Percentiles rank a stretch among this genome's conserved stretches.
Conservation (phyloP, 2,329 filamentous ascomycete genomes). For the Alternaria gaisen region DNA sequence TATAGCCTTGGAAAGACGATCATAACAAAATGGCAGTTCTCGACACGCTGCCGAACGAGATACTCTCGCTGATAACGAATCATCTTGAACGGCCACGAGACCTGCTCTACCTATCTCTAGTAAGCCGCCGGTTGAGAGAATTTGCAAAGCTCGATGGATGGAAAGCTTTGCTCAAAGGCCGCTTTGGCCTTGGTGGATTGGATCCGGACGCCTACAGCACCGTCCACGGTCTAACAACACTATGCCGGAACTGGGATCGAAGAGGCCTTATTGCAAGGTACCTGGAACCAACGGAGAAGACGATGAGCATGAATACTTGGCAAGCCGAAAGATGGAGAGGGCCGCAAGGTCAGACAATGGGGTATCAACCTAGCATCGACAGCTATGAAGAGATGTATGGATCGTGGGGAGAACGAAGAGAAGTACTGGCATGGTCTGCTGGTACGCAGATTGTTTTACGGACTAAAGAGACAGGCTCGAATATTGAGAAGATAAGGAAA, state of each 20-base stretch:
- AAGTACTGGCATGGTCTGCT: conserved; percentile 68
- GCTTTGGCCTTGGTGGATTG: conserved; percentile 36
- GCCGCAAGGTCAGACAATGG: conserved; percentile 62
- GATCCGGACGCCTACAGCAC: conserved; percentile 46
- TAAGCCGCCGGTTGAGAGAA: conserved; percentile 31
- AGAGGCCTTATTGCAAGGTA: conserved; percentile 65
- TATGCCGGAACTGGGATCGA: conserved; percentile 66
- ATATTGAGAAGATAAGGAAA: conserved; percentile 32
- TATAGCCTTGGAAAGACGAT: not conserved
- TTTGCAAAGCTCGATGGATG: conserved; percentile 46
- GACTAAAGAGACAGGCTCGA: conserved; percentile 55
- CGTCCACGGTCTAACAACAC: conserved; percentile 63
- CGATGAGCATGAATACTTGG: conserved; percentile 49
- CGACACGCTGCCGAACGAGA: conserved; percentile 43
- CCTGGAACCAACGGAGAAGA: conserved; percentile 54
- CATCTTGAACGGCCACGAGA: conserved; percentile 42
- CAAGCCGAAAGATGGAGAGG: conserved; percentile 50
- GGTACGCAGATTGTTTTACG: conserved; percentile 65
- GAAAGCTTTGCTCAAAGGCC: conserved; percentile 45
- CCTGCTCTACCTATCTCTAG: conserved; percentile 35
- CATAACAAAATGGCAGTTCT: conserved; percentile 31
- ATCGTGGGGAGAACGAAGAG: conserved; percentile 56
- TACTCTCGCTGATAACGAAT: conserved; percentile 42
- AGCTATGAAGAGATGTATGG: conserved; percentile 63
- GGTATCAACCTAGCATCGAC: conserved; percentile 67